A percentile compares a stretch with the other conserved stretches of the same genome.
Evolutionary conservation across 257 asterid genomes (phyloP).

Genomic region (Scutellaria minor): DNA sequence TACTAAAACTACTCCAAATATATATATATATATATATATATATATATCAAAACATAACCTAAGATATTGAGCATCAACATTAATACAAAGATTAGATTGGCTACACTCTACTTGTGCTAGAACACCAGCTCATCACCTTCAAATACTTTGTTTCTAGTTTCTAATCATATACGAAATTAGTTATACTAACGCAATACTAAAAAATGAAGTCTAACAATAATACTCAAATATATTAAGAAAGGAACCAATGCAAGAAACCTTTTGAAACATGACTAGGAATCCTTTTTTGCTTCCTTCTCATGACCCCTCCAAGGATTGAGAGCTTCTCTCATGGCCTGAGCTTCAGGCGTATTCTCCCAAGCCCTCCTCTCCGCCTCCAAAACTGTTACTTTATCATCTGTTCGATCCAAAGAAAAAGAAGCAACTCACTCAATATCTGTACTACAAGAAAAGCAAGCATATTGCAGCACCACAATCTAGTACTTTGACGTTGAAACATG

Average conservation of each 20-base stretch:
- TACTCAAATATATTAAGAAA: not conserved
- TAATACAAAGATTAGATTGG: not conserved
- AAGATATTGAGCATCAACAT: not conserved
- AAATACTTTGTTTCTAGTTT: not conserved
- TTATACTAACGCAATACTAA: not conserved
- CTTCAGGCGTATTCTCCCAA: conserved; percentile 84
- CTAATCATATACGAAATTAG: not conserved
- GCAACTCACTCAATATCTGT: conserved; percentile 22
- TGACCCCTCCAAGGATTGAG: conserved; percentile 83
- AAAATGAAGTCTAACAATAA: not conserved
- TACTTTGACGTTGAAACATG: not conserved
- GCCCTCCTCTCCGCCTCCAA: conserved; percentile 88
- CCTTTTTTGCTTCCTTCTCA: conserved; percentile 50
- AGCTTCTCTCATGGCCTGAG: conserved; percentile 85
- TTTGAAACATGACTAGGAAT: conserved; percentile 42
- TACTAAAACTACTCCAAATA: no score
- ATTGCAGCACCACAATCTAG: not conserved
- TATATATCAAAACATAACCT: not conserved
- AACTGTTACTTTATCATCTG: conserved; percentile 92
- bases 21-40: no score
- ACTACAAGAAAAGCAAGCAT: conserved; percentile 30
- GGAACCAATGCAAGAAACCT: conserved; percentile 19
- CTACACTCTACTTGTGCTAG: not conserved
- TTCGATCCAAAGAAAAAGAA: conserved; percentile 31
- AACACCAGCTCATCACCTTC: conserved; percentile 2